phyloP scores from a whole-genome alignment of 176 grass and related monocot genomes.

The Oryza punctata region DNA sequence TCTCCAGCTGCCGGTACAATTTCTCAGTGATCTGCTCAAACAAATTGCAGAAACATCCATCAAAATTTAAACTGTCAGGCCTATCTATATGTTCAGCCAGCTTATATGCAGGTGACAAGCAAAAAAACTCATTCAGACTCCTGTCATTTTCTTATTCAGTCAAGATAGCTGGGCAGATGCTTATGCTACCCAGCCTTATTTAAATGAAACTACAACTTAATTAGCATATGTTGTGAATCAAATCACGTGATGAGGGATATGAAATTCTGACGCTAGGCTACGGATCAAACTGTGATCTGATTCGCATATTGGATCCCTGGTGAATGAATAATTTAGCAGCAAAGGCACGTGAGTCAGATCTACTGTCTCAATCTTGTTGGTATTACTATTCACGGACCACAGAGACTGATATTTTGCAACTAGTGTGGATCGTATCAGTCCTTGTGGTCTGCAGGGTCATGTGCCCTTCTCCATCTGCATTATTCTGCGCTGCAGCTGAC shows the following conservation, averaged over 20 bases:
- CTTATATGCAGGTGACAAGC: too few species aligned
- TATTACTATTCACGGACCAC: background rate
- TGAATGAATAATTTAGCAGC: background rate
- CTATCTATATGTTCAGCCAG: background rate
- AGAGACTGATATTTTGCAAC: background rate
- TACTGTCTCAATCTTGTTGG: background rate
- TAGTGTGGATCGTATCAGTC: background rate
- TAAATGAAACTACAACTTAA: background rate
- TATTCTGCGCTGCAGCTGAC: too few species aligned
- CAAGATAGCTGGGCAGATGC: too few species aligned
- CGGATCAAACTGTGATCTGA: background rate
- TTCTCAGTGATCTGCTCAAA: constrained; percentile 70
- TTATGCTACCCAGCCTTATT: too few species aligned
- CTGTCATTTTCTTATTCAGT: too few species aligned
- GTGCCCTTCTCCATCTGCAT: background rate
- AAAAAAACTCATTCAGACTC: too few species aligned
- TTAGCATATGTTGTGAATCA: background rate
- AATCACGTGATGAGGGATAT: background rate
- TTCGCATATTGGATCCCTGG: background rate
- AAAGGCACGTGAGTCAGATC: background rate
- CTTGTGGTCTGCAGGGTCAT: background rate
- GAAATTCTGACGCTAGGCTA: background rate
- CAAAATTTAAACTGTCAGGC: background rate
- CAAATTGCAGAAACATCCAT: background rate
- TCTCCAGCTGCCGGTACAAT: constrained; percentile 51